phyloP scores from a whole-genome alignment of 257 asterid genomes.

The Solanum pinnatisectum region DNA sequence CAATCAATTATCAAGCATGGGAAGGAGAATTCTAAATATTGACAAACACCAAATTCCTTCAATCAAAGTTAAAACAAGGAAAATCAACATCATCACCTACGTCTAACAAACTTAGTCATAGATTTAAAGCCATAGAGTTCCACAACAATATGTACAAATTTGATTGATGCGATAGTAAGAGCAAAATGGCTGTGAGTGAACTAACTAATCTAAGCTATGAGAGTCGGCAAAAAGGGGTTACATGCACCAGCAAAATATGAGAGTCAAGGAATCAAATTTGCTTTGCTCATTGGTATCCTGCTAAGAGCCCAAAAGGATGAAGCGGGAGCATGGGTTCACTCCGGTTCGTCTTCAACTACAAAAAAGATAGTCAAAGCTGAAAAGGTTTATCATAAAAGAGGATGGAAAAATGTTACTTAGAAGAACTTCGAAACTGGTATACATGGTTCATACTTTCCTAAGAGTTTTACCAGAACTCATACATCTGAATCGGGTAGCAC shows the following conservation, averaged over 20 bases:
- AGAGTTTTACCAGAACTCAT: neutral
- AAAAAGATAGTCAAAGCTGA: accelerated
- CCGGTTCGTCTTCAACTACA: neutral
- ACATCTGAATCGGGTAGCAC: neutral
- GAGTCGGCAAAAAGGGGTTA: neutral
- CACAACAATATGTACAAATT: neutral
- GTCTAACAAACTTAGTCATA: neutral
- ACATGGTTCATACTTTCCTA: neutral
- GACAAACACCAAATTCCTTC: neutral
- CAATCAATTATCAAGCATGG: neutral
- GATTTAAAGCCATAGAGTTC: neutral
- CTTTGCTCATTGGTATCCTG: neutral
- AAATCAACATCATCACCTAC: neutral
- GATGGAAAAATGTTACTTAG: neutral
- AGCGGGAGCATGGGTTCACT: neutral
- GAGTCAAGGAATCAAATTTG: neutral
- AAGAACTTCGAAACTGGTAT: neutral
- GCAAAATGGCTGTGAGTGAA: neutral
- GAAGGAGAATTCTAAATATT: too few species aligned
- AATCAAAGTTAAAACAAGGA: too few species aligned
- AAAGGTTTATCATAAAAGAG: too few species aligned
- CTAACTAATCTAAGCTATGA: neutral
- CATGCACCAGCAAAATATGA: neutral
- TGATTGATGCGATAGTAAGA: too few species aligned
- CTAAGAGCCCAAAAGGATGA: neutral